phyloP scores from a whole-genome alignment of 2,329 filamentous ascomycete species.

The Monosporascus sp. region DNA sequence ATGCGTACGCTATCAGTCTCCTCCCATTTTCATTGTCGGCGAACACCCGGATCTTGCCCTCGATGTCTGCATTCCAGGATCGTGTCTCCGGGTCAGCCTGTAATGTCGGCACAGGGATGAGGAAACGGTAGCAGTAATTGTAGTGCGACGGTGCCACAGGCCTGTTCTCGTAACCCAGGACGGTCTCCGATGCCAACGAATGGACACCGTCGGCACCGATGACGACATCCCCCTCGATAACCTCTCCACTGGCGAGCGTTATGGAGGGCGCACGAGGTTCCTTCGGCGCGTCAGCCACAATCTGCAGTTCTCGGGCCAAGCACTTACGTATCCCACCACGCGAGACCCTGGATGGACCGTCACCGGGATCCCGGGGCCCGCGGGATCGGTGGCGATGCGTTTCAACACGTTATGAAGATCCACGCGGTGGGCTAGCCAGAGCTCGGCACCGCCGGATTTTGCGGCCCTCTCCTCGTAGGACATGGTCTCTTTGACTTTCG shows the following conservation, averaged over 20 bases:
- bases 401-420: slow-evolving; percentile 33
- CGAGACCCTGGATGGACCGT: slow-evolving; percentile 16
- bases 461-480: slow-evolving; percentile 10
- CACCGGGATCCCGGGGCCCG: slow-evolving; percentile 15
- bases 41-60: slow-evolving; percentile 21
- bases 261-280: slow-evolving; percentile 77
- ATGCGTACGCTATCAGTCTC: slow-evolving; percentile 28
- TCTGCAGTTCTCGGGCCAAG: neutral
- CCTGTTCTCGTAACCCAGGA: slow-evolving; percentile 21
- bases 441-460: slow-evolving; percentile 23
- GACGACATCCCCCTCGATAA: slow-evolving; percentile 30
- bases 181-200: slow-evolving; percentile 22
- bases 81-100: slow-evolving; percentile 25
- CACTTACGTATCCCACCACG: slow-evolving; percentile 23
- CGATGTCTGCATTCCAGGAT: slow-evolving; percentile 22
- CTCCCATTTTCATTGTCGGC: slow-evolving; percentile 16
- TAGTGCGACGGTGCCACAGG: slow-evolving; percentile 20
- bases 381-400: slow-evolving; percentile 24
- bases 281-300: slow-evolving; percentile 11
- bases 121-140: slow-evolving; percentile 31
- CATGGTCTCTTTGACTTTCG: neutral
- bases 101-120: slow-evolving; percentile 24
- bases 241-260: slow-evolving; percentile 22
- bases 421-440: slow-evolving; percentile 33
- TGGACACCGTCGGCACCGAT: slow-evolving; percentile 41